These are phyloP conservation scores for Colletotrichum ledebouriae DNA, from an alignment of 2,329 filamentous ascomycete species.

Conservation along the genomic window DNA sequence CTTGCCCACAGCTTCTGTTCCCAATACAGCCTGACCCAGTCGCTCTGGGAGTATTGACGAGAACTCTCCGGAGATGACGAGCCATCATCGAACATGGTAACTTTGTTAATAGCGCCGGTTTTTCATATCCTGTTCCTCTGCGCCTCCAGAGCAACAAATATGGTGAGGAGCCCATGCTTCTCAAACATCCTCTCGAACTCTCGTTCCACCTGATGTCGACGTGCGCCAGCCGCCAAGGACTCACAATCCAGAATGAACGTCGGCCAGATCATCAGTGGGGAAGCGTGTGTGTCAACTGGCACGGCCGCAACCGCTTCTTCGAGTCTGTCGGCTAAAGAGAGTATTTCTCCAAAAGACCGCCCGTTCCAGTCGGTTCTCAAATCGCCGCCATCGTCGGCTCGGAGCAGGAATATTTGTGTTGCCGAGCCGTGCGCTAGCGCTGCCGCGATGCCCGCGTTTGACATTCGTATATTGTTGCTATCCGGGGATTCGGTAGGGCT, in stretches of 20 bases:
- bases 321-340: not conserved
- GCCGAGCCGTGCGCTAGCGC: no score
- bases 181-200: conserved; percentile 23
- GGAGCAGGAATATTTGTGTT: no score
- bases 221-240: not conserved
- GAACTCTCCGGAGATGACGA: not conserved
- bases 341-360: no score
- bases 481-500: no score
- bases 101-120: conserved; percentile 18
- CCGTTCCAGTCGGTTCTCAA: no score
- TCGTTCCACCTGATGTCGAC: conserved; percentile 1
- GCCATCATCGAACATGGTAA: accelerated
- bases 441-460: no score
- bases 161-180: conserved; percentile 30
- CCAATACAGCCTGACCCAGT: conserved; percentile 30
- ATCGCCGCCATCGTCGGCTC: no score
- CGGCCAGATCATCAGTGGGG: conserved; percentile 40
- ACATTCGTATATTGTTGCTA: no score
- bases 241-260: conserved; percentile 35
- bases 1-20: conserved; percentile 1
- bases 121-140: conserved; percentile 20
- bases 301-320: conserved; percentile 8
- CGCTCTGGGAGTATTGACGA: not conserved
- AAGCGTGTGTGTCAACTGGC: conserved; percentile 18
- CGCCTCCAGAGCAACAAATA: conserved; percentile 11